Base-by-base conservation (phyloP, 78 protist genomes). In the Chrysochromulina parva region DNA sequence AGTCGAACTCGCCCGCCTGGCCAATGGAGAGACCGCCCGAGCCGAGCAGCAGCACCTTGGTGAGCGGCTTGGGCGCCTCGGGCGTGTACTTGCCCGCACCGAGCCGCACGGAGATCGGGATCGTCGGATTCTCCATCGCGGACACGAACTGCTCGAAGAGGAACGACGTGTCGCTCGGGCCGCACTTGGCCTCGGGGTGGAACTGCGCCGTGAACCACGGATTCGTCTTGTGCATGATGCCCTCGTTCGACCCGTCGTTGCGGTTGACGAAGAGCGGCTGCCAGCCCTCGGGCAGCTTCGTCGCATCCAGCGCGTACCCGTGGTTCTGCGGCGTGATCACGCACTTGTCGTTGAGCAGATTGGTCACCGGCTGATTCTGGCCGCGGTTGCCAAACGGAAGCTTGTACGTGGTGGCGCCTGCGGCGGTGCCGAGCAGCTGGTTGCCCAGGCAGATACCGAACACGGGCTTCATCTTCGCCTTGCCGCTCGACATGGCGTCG, bases 1-100 rank as follows among this genome's bases (percentile, higher is more conserved):
- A 98, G 95, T 98, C 99, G 85, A 98, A 98, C 95, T 98, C 99
- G 66, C 99, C 99, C 24, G 99, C 99, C 95, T 98, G 99, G 24
- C 99, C 99, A 89, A 98, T 97, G 80, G 98, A 93, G 6, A 98
- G 95, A 73, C 99, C 99, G 67, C 99, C 99, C 11, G 96, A 92
- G 86, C 99, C 99, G 66, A 98, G 94, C 24, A 98, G 84, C 71
- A 98, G 94, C 16, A 98, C 98, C 55, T 74, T 74, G 57, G 19
- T 74, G 24, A 74, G 82, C 48, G 88, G 65, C 65, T 55, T 55
- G 22, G 62, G 66, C 88, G 53, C 69, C 2, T 1, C 17, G 48
- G 28, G 22, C 28, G 47, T 11, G 47, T 81, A 81, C 59, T 52
- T 55, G 67, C 88, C 65, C 66, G 6, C 20, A 3, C 26, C 2